Evolutionary conservation across 2,329 filamentous ascomycete species (phyloP).

Genomic region (Cadophora malorum): DNA sequence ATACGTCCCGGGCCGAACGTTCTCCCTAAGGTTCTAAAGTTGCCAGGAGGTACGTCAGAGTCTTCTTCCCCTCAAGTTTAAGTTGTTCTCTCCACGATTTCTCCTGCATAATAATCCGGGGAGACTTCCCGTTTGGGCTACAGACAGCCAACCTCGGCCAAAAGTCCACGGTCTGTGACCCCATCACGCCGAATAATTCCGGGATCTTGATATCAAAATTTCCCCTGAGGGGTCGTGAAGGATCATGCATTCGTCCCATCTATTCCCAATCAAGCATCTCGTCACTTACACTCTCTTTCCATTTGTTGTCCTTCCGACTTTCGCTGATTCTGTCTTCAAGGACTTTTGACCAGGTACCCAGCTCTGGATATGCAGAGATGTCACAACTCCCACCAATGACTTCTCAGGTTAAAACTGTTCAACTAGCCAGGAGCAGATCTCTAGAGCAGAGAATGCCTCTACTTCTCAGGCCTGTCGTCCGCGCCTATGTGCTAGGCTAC

Average conservation of each 20-base stretch:
- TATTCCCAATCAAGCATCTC: background rate
- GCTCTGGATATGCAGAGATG: background rate
- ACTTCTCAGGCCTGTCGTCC: constrained; percentile 59
- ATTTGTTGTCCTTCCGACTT: background rate
- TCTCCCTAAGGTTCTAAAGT: background rate
- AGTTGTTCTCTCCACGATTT: constrained; percentile 33
- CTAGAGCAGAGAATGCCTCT: constrained; percentile 51
- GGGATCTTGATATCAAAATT: background rate
- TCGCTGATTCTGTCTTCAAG: background rate
- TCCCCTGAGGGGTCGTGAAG: constrained; percentile 3
- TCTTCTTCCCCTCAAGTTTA: background rate
- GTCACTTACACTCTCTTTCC: background rate
- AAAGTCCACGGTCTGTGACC: constrained; percentile 7
- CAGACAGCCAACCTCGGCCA: constrained; percentile 20
- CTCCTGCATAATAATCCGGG: constrained; percentile 32
- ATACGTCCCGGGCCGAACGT: background rate
- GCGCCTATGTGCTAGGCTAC: constrained; percentile 67
- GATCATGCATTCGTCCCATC: constrained; percentile 8
- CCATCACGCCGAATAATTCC: constrained; percentile 10
- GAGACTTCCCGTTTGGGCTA: constrained; percentile 26
- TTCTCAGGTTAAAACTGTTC: constrained; percentile 22
- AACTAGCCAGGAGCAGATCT: constrained; percentile 37
- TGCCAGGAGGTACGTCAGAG: background rate
- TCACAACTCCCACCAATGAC: constrained; percentile 17
- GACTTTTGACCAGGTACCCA: background rate